Evolutionary conservation across 192 early-diverging fungal genomes (phyloP).

Genomic region (Coemansia sp.): DNA sequence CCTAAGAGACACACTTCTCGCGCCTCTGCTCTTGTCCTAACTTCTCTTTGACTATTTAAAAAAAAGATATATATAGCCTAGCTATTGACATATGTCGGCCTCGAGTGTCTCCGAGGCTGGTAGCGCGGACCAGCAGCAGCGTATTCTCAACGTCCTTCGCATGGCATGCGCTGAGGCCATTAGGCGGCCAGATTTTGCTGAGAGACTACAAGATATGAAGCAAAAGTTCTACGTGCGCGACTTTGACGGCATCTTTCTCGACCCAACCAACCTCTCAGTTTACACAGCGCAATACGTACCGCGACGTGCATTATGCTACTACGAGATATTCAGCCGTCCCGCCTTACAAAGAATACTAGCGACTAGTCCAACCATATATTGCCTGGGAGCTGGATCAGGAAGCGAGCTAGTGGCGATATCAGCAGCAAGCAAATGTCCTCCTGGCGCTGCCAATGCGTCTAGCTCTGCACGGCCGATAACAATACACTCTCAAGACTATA

Average conservation of each 20-base stretch:
- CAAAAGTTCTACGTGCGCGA: constrained; percentile 80
- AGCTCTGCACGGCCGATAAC: constrained; percentile 21
- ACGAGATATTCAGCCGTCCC: constrained; percentile 63
- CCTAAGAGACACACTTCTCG: background rate
- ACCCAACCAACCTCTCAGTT: constrained; percentile 70
- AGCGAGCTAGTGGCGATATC: constrained; percentile 83
- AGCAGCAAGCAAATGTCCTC: constrained; percentile 59
- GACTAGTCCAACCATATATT: constrained; percentile 58
- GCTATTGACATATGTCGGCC: background rate
- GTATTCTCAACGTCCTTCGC: constrained; percentile 68
- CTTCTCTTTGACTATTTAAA: background rate
- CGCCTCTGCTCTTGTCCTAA: background rate
- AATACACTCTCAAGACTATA: constrained; percentile 65
- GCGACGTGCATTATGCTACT: constrained; percentile 85
- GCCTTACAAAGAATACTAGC: constrained; percentile 60
- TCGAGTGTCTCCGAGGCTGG: background rate
- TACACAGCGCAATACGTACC: constrained; percentile 92
- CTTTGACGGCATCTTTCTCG: constrained; percentile 81
- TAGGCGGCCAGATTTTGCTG: constrained; percentile 62
- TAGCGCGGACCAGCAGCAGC: constrained; percentile 39
- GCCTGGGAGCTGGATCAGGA: constrained; percentile 84
- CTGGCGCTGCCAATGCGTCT: constrained; percentile 6
- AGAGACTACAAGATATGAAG: constrained; percentile 77
- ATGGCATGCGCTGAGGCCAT: constrained; percentile 65
- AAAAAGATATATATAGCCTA: background rate